Evolutionary conservation across 2,329 filamentous ascomycete genomes (phyloP), one percentile per base, ranked within the genome.

Genomic region (Neonectria punicea): DNA sequence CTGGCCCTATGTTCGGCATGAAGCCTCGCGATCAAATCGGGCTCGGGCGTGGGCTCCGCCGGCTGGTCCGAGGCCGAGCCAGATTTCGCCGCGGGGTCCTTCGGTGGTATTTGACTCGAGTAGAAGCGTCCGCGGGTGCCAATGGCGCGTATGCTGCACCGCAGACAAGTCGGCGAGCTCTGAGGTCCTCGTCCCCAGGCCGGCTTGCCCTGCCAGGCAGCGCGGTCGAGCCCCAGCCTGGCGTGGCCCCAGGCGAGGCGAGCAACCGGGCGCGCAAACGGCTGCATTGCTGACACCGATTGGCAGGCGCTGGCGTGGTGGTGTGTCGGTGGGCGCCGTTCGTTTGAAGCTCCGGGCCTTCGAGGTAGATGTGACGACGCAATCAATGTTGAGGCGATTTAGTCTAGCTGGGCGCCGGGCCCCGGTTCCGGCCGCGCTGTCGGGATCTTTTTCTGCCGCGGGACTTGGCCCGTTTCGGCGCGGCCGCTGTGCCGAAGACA

Each of bases 191-290:
- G 47, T 34, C 66, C 62, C 62, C 56, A 70, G 47, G 64, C 72
- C 50, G 64, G 58, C 59, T 66, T 69, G 61, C 60, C 61, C 16
- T 72, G 61, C 61, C 68, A 64, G 44, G 65, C 60, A 53, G 71
- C 65, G 58, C 66, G 70, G 59, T 71, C 66, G 53, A 76, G 63
- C 46, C 73, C 67, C 61, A 73, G 69, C 67, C 70, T 66, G 61
- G 74, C 72, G 61, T 76, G 72, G 61, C 71, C 67, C 74, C 70
- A 75, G 61, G 74, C 75, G 43, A 74, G 70, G 64, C 76, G 74
- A 63, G 69, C 74, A 57, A 68, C 71, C 54, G 75, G 74, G 61
- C 77, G 76, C 66, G 74, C 75, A 67, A 80, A 73, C 28, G 76
- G 75, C 72, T 78, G 78, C 79, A 80, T 80, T 55, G 67, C 70